Evolutionary conservation across 768 basidiomycete species (phyloP), one percentile per base, ranked within the genome.

Genomic region (Podaxis sp.): DNA sequence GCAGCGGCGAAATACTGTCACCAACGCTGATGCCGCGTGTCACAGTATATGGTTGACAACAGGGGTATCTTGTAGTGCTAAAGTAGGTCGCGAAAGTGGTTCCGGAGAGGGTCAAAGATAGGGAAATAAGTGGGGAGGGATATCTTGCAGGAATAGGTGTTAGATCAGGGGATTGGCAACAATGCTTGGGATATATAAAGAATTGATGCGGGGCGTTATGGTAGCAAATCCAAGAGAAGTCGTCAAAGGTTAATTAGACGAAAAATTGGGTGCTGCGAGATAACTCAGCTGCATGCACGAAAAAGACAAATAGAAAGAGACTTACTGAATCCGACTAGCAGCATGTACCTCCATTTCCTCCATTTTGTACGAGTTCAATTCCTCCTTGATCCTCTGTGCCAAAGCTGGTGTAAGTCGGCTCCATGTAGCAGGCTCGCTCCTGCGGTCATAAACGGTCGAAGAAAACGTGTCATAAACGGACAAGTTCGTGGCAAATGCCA

Each of bases 321-420:
- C 92, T 66, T 72, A 94, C 92, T 97, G 89, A 67, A 91, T 86
- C 73, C 93, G 87, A 74, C 93, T 95, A 53, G 90, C 79, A 66
- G 91, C 91, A 74, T 98, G 96, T 63, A 99, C 95, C 72, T 95
- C 93, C 96, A 99, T 98, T 78, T 98, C 95, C 75, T 96, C 95
- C 91, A 98, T 93, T 82, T 98, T 98, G 77, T 92, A 98, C 59
- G 93, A 93, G 75, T 99, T 99, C 55, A 99, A 79, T 76, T 96
- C 93, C 76, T 96, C 94, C 82, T 99, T 99, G 74, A 99, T 98
- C 67, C 89, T 83, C 79, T 98, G 93, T 42, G 96, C 96, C 68
- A 98, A 78, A 61, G 90, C 87, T 47, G 96, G 97, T 55, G 97
- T 99, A 68, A 99, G 76, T 42, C 92, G 84, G 75, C 95, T 98